These are phyloP conservation scores for Colletotrichum acutatum DNA, from an alignment of 2,329 filamentous ascomycete genomes.

Conservation along the genomic window DNA sequence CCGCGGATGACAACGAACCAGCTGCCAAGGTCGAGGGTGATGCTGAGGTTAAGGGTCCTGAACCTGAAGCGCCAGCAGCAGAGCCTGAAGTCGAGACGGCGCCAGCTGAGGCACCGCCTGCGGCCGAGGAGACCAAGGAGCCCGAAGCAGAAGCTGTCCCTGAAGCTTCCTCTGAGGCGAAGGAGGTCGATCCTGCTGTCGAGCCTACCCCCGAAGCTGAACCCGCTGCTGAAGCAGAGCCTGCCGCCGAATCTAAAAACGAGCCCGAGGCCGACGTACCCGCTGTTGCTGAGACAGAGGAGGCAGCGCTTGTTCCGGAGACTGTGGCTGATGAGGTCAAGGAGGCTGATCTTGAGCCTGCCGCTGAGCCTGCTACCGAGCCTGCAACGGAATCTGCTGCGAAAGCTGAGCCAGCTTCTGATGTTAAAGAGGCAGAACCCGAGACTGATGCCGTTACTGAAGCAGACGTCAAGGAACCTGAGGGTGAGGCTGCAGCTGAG, in stretches of 20 bases:
- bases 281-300: neutral
- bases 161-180: neutral
- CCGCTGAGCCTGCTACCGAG: neutral
- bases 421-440: neutral
- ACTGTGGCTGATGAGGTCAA: neutral
- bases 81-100: neutral
- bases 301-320: neutral
- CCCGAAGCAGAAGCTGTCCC: neutral
- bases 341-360: neutral
- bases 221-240: neutral
- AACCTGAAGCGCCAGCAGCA: neutral
- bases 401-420: neutral
- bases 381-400: neutral
- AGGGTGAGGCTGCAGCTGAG: constrained; percentile 1
- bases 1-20: neutral
- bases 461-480: neutral
- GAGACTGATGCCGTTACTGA: neutral
- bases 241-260: neutral
- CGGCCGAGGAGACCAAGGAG: neutral
- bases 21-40: neutral
- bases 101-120: neutral
- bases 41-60: neutral
- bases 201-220: neutral
- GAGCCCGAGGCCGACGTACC: neutral
- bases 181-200: neutral